Evolutionary conservation across 495 filamentous ascomycete species (phyloP).

Genomic region (Thozetella sp.): DNA sequence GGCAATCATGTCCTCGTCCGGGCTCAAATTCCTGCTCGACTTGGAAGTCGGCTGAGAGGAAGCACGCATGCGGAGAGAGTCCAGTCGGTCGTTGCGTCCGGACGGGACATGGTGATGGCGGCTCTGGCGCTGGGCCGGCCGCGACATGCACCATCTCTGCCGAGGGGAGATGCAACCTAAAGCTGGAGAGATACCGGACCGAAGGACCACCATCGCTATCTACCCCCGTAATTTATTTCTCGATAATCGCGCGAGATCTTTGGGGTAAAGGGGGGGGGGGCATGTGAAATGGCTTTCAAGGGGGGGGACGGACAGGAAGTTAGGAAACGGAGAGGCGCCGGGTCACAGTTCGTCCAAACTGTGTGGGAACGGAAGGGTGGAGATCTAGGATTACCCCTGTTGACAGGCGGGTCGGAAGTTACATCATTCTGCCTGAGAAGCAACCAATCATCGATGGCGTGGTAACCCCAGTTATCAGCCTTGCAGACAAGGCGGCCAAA

Average conservation of each 20-base stretch:
- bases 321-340: not conserved
- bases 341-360: no score
- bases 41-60: no score
- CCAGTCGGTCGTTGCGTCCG: not conserved
- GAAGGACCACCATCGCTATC: not conserved
- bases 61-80: constrained; percentile 4
- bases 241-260: not conserved
- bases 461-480: constrained; percentile 6
- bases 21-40: no score
- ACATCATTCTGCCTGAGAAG: constrained; percentile 1
- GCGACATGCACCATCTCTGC: not conserved
- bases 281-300: not conserved
- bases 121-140: no score
- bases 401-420: not conserved
- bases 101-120: constrained; percentile 5
- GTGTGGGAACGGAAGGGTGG: not conserved
- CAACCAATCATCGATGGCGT: not conserved
- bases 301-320: not conserved
- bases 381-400: not conserved
- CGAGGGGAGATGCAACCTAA: not conserved
- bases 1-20: no score
- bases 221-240: not conserved
- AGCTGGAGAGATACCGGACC: not conserved
- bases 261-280: no score
- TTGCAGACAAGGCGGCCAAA: constrained; percentile 14